Conservation (phyloP, 2,329 filamentous ascomycete species). For the Cladophialophora chaetospira region DNA sequence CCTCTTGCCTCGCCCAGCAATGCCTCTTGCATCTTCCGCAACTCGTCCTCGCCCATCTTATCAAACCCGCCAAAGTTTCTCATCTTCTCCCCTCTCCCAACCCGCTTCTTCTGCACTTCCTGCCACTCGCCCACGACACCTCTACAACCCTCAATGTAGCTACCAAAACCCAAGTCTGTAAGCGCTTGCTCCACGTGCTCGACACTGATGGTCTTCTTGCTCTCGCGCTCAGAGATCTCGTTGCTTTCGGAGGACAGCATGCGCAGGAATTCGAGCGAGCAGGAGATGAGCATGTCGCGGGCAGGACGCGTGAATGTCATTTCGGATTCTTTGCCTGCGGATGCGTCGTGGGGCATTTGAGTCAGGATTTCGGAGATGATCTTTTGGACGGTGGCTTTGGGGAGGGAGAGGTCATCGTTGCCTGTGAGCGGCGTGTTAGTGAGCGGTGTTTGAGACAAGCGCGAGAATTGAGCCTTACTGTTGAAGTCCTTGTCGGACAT, state of each 20-base stretch:
- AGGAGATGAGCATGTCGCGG: slow-evolving; percentile 92
- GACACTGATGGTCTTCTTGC: slow-evolving; percentile 98
- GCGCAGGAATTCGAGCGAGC: slow-evolving; percentile 98
- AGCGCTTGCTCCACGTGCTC: slow-evolving; percentile 97
- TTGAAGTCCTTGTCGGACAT: slow-evolving; percentile 61
- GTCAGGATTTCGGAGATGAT: slow-evolving; percentile 95
- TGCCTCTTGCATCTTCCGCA: slow-evolving; percentile 85
- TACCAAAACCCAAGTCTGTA: slow-evolving; percentile 85
- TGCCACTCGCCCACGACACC: slow-evolving; percentile 90
- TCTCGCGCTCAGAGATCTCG: slow-evolving; percentile 97
- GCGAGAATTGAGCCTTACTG: slow-evolving; percentile 19
- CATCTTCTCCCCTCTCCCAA: slow-evolving; percentile 73
- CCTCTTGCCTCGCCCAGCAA: slow-evolving; percentile 81
- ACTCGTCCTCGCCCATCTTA: slow-evolving; percentile 85
- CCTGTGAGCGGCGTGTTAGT: slow-evolving; percentile 39
- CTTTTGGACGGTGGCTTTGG: slow-evolving; percentile 70
- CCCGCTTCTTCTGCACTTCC: slow-evolving; percentile 79
- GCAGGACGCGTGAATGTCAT: slow-evolving; percentile 83
- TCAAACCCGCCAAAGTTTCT: slow-evolving; percentile 96
- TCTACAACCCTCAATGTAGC: slow-evolving; percentile 85
- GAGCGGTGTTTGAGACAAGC: background rate
- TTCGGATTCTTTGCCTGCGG: slow-evolving; percentile 51
- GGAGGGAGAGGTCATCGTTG: slow-evolving; percentile 62
- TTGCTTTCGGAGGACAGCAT: slow-evolving; percentile 98
- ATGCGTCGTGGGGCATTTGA: slow-evolving; percentile 22